Conservation (phyloP, 108 stramenopile genomes). For the Skeletonema marinoi region DNA sequence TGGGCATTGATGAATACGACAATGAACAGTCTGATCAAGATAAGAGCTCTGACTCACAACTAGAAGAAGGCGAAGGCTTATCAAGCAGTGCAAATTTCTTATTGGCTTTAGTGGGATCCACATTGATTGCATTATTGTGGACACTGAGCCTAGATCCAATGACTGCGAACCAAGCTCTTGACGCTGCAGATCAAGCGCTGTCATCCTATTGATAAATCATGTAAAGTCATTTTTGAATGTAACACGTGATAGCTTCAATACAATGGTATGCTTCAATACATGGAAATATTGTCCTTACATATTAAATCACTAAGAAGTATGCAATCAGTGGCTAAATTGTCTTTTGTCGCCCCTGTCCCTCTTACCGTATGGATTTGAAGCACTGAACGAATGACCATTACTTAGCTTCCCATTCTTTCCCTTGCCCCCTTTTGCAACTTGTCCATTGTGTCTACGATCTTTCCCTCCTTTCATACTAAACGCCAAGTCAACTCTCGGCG, state of each 20-base stretch:
- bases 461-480: conserved; percentile 83
- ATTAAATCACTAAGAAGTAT: not conserved
- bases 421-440: conserved; percentile 51
- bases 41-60: not conserved
- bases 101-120: conserved; percentile 29
- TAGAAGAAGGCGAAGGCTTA: conserved; percentile 3
- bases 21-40: not conserved
- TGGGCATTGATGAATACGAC: conserved; percentile 20
- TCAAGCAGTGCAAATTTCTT: conserved; percentile 17
- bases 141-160: conserved; percentile 43
- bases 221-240: not conserved
- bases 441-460: conserved; percentile 54
- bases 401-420: conserved; percentile 34
- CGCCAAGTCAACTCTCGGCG: conserved; percentile 96
- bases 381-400: conserved; percentile 93
- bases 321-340: conserved; percentile 87
- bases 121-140: conserved; percentile 29
- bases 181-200: not conserved
- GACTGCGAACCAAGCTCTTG: not conserved
- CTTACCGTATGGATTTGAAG: conserved; percentile 96
- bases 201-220: not conserved
- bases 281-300: not conserved
- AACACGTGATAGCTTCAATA: not conserved
- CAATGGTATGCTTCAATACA: not conserved
- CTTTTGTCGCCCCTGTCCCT: conserved; percentile 80